Evolutionary conservation across 1,139 yeast genomes (phyloP), one percentile per base, ranked within the genome.

Genomic region (Nakaseomyces bracarensis): DNA sequence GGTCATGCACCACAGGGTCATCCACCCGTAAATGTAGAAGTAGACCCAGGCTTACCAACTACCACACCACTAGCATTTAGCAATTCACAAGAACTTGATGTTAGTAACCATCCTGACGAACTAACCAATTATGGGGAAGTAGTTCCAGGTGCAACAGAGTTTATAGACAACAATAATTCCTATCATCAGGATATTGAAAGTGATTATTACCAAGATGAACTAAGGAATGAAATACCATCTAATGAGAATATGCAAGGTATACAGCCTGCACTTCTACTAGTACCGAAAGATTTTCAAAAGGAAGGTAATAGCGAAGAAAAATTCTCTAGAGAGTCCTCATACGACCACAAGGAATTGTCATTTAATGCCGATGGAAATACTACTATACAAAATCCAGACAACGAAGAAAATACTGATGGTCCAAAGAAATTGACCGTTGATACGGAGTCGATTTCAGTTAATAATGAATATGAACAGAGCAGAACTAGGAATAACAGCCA

Each of bases 241-340:
- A 15, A 21, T n/a, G 16, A n/a, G 10, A 18, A 20, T 3, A 4
- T 30, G 11, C 36, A 33, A 21, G 36, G 18, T n/a, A 16, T 33
- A 13, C 36, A 33, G n/a, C 36, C 36, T 11, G 61, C 60, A 11
- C 53, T 58, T n/a, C 39, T 57, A 19, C 38, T 58, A 29, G 43
- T 58, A 34, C 62, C 62, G n/a, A 56, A 54, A 25, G 51, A 49
- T 22, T 49, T 47, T 31, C 46, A 49, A 8, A 51, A 51, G 10
- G 47, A 45, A 13, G 42, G 46, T 18, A 18, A 18, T 4, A n/a
- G 18, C 4, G 25, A n/a, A 3, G 25, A 33, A 3, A 11, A 33
- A 20, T 1, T 2, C 8, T 20, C 36, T 11, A 21, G 26, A 21
- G 18, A 33, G 10, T 20, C 25, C 3, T 33, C 36, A 2, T 20